Evolutionary conservation across 2,329 filamentous ascomycete genomes (phyloP).

Genomic region (Rhytidhysteron rufulum): DNA sequence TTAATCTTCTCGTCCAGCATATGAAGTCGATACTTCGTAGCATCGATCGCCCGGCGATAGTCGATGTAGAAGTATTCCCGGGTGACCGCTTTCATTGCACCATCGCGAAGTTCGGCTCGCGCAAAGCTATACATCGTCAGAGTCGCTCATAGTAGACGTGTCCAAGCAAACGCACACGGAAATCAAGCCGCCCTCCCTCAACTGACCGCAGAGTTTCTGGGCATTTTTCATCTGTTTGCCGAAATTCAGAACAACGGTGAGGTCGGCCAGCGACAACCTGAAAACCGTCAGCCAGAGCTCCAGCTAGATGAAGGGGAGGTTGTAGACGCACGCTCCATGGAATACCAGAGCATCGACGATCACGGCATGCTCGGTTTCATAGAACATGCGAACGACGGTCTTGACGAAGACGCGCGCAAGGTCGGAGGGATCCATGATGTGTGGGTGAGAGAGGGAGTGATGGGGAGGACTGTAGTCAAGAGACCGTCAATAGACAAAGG

Average conservation of each 20-base stretch:
- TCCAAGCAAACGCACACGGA: slow-evolving; percentile 60
- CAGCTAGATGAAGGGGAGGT: slow-evolving; percentile 3
- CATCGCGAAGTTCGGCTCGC: slow-evolving; percentile 73
- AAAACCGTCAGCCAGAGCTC: slow-evolving; percentile 10
- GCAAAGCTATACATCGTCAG: slow-evolving; percentile 60
- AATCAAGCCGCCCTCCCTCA: slow-evolving; percentile 83
- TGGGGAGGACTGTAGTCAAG: no score
- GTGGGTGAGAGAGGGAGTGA: slow-evolving; percentile 4
- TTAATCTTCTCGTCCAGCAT: slow-evolving; percentile 86
- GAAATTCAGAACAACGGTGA: slow-evolving; percentile 69
- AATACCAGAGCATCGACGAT: slow-evolving; percentile 76
- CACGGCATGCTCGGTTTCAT: slow-evolving; percentile 77
- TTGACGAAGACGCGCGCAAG: slow-evolving; percentile 76
- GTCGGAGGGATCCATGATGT: slow-evolving; percentile 53
- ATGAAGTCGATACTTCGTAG: slow-evolving; percentile 91
- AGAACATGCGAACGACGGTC: slow-evolving; percentile 81
- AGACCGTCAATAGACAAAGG: no score
- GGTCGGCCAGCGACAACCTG: slow-evolving; percentile 78
- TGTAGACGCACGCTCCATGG: slow-evolving; percentile 59
- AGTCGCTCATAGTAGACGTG: no score
- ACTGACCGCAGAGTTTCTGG: slow-evolving; percentile 79
- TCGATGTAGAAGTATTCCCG: slow-evolving; percentile 97
- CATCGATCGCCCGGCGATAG: slow-evolving; percentile 89
- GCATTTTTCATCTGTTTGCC: slow-evolving; percentile 89
- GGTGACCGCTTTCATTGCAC: slow-evolving; percentile 75